Conservation (phyloP, 2,329 filamentous ascomycete species). For the Clarireedia sp. region DNA sequence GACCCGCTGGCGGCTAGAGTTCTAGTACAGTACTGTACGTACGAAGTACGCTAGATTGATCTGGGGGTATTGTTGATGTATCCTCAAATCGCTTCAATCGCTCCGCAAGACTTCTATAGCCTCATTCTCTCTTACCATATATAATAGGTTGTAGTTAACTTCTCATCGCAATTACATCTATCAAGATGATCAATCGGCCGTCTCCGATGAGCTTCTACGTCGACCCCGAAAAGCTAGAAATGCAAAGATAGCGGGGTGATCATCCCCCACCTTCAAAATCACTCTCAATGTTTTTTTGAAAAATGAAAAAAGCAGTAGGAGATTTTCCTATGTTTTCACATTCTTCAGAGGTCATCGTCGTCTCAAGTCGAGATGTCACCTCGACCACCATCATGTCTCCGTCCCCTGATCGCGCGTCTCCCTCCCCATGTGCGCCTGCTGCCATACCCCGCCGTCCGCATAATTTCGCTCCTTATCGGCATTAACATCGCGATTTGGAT, state of each 20-base stretch:
- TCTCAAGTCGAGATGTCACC: conserved; percentile 1
- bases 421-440: conserved; percentile 12
- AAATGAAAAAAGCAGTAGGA: neutral
- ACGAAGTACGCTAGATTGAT: too few relatives aligned
- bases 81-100: too few relatives aligned
- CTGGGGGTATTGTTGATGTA: too few relatives aligned
- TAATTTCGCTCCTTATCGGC: conserved; percentile 45
- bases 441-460: conserved; percentile 25
- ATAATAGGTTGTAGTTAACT: too few relatives aligned
- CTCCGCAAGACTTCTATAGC: too few relatives aligned
- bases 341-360: neutral
- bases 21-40: too few relatives aligned
- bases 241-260: neutral
- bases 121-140: too few relatives aligned
- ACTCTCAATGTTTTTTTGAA: neutral
- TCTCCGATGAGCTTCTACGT: too few relatives aligned
- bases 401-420: conserved; percentile 1
- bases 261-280: neutral
- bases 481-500: conserved; percentile 51
- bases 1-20: too few relatives aligned
- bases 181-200: too few relatives aligned
- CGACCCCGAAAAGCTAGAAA: too few relatives aligned
- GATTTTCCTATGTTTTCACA: neutral
- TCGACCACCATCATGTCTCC: conserved; percentile 7
- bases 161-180: too few relatives aligned